Conservation (phyloP, 768 basidiomycete genomes). For the Boletus subcaerulescens region DNA sequence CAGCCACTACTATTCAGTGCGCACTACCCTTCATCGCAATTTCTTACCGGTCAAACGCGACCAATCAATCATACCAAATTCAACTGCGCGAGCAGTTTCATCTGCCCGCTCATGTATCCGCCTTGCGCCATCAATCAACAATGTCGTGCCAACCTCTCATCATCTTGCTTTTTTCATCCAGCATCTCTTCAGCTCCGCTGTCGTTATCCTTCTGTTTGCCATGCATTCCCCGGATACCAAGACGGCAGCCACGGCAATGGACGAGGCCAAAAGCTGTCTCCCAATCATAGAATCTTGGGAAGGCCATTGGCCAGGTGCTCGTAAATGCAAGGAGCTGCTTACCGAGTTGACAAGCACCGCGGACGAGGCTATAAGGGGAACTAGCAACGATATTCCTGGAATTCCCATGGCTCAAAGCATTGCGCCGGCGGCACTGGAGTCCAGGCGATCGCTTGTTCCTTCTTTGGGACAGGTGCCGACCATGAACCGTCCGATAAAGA, state of each 20-base stretch:
- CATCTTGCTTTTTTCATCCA: slow-evolving; percentile 89
- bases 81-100: slow-evolving; percentile 75
- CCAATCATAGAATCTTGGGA: slow-evolving; percentile 76
- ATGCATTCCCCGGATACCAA: slow-evolving; percentile 76
- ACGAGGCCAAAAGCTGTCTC: slow-evolving; percentile 75
- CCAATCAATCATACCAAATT: slow-evolving; percentile 63
- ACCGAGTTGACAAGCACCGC: slow-evolving; percentile 67
- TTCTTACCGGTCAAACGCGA: slow-evolving; percentile 79
- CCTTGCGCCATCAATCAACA: slow-evolving; percentile 80
- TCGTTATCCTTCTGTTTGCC: slow-evolving; percentile 79
- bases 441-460: slow-evolving; percentile 52
- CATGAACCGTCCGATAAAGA: slow-evolving; percentile 49
- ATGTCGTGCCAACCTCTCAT: slow-evolving; percentile 80
- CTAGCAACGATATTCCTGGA: slow-evolving; percentile 15
- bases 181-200: slow-evolving; percentile 84
- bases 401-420: slow-evolving; percentile 26
- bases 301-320: slow-evolving; percentile 83
- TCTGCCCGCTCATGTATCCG: slow-evolving; percentile 84
- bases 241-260: slow-evolving; percentile 70
- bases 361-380: slow-evolving; percentile 55
- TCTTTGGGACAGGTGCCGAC: slow-evolving; percentile 41
- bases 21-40: slow-evolving; percentile 86
- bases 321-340: slow-evolving; percentile 81
- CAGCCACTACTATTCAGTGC: slow-evolving; percentile 86
- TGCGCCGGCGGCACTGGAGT: slow-evolving; percentile 42